These are phyloP conservation scores for Mucor sp. DNA, from an alignment of 371 early-diverging fungal species.

Conservation along the genomic window DNA sequence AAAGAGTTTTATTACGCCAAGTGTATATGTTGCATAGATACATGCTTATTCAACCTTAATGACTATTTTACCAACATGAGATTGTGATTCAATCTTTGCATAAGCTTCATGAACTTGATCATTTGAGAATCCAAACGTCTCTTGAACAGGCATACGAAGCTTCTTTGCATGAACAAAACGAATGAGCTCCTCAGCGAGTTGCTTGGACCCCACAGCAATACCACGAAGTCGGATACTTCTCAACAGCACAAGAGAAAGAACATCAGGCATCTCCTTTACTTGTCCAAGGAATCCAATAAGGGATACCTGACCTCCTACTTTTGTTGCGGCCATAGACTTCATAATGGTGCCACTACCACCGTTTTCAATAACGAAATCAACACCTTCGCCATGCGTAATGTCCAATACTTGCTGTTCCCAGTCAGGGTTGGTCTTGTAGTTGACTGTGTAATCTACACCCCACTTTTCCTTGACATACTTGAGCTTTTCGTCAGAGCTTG, in stretches of 20 bases:
- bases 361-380: conserved; percentile 19
- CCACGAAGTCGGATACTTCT: conserved; percentile 8
- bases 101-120: conserved; percentile 16
- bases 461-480: conserved; percentile 18
- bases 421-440: conserved; percentile 21
- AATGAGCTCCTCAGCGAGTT: conserved; percentile 14
- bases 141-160: conserved; percentile 20
- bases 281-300: conserved; percentile 16
- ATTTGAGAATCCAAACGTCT: conserved; percentile 13
- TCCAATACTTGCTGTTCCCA: conserved; percentile 24
- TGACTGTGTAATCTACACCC: conserved; percentile 20
- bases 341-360: conserved; percentile 20
- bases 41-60: conserved; percentile 10
- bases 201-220: conserved; percentile 18
- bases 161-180: conserved; percentile 19
- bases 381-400: conserved; percentile 11
- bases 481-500: conserved; percentile 26
- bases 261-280: conserved; percentile 2
- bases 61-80: conserved; percentile 22
- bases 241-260: neutral
- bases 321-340: conserved; percentile 7
- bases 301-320: conserved; percentile 12
- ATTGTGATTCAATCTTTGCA: neutral
- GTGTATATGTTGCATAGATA: no score
- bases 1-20: no score